Base-by-base conservation (phyloP, 192 early-diverging fungal genomes). In the Irineochytrium annulatum region DNA sequence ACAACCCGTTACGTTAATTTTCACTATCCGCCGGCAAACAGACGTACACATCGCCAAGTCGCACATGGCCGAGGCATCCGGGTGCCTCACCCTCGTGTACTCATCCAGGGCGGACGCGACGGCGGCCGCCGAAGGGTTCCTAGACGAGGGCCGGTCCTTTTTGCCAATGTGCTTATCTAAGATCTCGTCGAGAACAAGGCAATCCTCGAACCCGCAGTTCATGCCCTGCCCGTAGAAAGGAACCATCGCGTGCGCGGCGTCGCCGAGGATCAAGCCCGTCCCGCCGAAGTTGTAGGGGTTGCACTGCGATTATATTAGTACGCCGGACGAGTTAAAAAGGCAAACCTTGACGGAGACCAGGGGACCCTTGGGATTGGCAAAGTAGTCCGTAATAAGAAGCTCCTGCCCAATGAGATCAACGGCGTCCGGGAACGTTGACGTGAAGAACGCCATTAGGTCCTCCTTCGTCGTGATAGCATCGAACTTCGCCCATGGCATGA, bases 161-260 rank as follows among this genome's bases (percentile, higher is more conserved):
- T 19, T 43, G 13, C 70, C 69, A 52, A 75, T 46, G 32, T 70
- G 63, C 31, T 63, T 65, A 14, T 58, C 69, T 1, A 77, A 48
- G 43, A 80, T 75, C 26, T 84, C 72, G 28, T 84, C 81, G 13
- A 95, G 67, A 16, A 87, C 78, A 34, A 88, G 73, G 16, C 92
- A 82, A 63, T 98, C 95, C 63, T 98, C 89, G 53, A 98, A 95
- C 2, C 95, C 95, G 73, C 93, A 96, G 73, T 98, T 98, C 95
- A 98, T 96, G 8, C 95, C 95, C 35, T 78, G 76, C 17, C 95
- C 95, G 51, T 92, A 98, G 62, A 98, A 98, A 3, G 95, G 95
- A 0, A 98, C 95, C 95, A 98, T 98, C 43, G 90, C 87, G 60
- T 98, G 95, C 0, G 95, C 95, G 11, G 95, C 91, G 65, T 98